Base-by-base conservation (phyloP, 2,329 filamentous ascomycete species). In the Botrytis deweyae region DNA sequence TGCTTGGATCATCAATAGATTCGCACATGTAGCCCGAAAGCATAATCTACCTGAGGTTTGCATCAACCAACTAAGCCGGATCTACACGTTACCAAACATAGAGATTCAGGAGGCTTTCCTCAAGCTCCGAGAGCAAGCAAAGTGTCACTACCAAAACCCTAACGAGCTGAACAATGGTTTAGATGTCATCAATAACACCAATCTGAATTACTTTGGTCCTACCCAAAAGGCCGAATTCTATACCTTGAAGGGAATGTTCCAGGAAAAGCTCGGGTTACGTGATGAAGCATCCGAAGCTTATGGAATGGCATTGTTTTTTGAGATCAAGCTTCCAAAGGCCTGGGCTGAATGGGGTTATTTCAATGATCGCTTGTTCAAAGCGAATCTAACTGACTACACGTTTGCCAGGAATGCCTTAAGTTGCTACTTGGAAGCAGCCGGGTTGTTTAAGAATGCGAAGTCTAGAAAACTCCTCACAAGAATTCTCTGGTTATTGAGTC, bases 281-380 rank as follows among this genome's bases (percentile, higher is more conserved):
- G 92, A 93, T 4, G 96, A 99, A 75, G 95, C 96, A 8, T 95
- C 97, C 78, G 92, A 94, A 74, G 95, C 97, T 0, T 99, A 97
- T 81, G 96, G 96, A 68, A 97, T 95, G 69, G 97, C 96, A 0
- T 84, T 99, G 75, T 98, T 95, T 84, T 98, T 97, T 79, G 97
- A 99, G 79, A 93, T 99, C 78, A 92, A 94, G 78, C 89, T 97
- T 68, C 93, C 96, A 6, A 99, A 99, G 84, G 96, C 96, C 4
- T 99, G 96, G 96, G 95, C 96, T 25, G 96, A 99, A 84, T 99
- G 96, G 96, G 96, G 96, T 69, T 94, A 97, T 80, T 99, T 97
- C 86, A 98, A 97, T 80, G 96, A 99, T 82, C 91, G 94, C 78
- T 92, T 96, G 73, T 99, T 98, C 87, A 98, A 97, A 84, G 92